Evolutionary conservation across 2,329 filamentous ascomycete species (phyloP), one percentile per base, ranked within the genome.

Genomic region (Aspergillus flavus): DNA sequence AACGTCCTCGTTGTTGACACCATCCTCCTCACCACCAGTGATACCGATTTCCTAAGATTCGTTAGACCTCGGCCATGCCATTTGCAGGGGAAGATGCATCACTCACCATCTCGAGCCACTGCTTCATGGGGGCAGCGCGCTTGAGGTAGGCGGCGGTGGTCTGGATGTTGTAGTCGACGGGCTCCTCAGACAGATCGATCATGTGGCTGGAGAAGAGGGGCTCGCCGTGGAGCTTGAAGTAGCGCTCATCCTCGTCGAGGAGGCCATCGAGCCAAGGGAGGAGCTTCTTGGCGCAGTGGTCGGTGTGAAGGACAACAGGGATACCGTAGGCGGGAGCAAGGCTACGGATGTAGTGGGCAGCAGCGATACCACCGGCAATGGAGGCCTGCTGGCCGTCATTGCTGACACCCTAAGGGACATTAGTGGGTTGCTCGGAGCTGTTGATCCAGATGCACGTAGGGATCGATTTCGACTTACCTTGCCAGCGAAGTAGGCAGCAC

Each of bases 201-300:
- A 99, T 99, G 89, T 99, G 95, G 73, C 88, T 92, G 78, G 89
- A 93, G 89, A 96, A 98, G 67, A 98, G 90, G 69, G 95, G 94
- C 82, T 94, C 91, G 83, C 91, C 91, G 79, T 94, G 88, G 79
- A 88, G 80, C 90, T 97, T 96, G 91, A 96, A 97, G 86, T 94
- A 94, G 65, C 84, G 86, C 88, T 98, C 95, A 76, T 98, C 95
- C 73, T 90, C 94, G 68, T 95, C 93, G 73, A 98, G 83, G 89
- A 97, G 94, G 79, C 94, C 94, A 77, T 97, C 94, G 79, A 98
- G 85, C 94, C 94, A 98, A 67, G 95, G 95, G 62, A 98, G 89
- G 64, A 98, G 92, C 90, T 98, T 98, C 91, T 98, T 98, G 79
- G 95, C 94, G 83, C 94, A 97, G 86, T 98, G 95, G 81, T 99